Conservation (phyloP, 2,329 filamentous ascomycete species). For the Aspergillus fumigatiaffinis region DNA sequence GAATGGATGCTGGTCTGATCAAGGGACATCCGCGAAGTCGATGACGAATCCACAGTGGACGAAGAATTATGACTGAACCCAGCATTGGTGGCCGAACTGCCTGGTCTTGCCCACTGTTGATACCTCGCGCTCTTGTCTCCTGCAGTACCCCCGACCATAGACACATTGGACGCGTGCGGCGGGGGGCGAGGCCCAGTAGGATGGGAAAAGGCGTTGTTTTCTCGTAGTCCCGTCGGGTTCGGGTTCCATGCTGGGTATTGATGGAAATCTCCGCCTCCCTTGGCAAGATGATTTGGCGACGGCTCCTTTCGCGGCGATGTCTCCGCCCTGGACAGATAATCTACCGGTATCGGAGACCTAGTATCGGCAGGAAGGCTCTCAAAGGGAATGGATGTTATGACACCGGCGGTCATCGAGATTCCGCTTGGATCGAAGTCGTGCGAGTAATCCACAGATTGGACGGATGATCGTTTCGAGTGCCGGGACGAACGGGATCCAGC, state of each 20-base stretch:
- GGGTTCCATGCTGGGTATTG: slow-evolving; percentile 77
- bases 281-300: slow-evolving; percentile 78
- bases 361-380: slow-evolving; percentile 64
- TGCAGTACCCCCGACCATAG: slow-evolving; percentile 67
- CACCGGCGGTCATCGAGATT: slow-evolving; percentile 71
- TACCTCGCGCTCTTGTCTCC: slow-evolving; percentile 67
- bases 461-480: slow-evolving; percentile 67
- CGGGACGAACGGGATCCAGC: slow-evolving; percentile 67
- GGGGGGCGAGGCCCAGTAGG: slow-evolving; percentile 60
- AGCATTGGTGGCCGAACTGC: slow-evolving; percentile 53
- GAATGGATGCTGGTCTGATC: slow-evolving; percentile 65
- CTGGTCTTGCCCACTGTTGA: slow-evolving; percentile 70
- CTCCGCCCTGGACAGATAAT: slow-evolving; percentile 67
- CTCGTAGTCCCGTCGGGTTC: slow-evolving; percentile 49
- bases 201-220: slow-evolving; percentile 52
- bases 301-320: slow-evolving; percentile 63
- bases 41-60: slow-evolving; percentile 49
- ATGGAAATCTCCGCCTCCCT: slow-evolving; percentile 73
- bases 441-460: slow-evolving; percentile 66
- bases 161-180: slow-evolving; percentile 51
- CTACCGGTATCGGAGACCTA: slow-evolving; percentile 66
- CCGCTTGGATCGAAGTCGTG: slow-evolving; percentile 57
- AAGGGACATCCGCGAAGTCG: slow-evolving; percentile 54
- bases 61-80: slow-evolving; percentile 58
- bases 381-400: slow-evolving; percentile 86